Evolutionary conservation across 78 protist species (phyloP).

Genomic region (slime mould (Dictyostelium discoideum)): DNA sequence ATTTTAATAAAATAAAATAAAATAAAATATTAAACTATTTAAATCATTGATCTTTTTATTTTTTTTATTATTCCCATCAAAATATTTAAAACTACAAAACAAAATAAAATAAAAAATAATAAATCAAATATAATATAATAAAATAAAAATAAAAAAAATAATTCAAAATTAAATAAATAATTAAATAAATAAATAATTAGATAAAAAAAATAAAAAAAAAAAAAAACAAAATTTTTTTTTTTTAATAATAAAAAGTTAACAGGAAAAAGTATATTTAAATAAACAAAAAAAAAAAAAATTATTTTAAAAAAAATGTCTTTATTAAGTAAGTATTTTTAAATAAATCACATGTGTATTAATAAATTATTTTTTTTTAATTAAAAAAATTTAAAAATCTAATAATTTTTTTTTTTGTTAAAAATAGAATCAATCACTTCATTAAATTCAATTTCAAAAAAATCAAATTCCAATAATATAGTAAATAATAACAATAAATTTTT

Average conservation of each 20-base stretch:
- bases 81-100: neutral
- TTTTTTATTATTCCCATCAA: neutral
- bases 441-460: neutral
- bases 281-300: neutral
- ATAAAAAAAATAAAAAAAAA: too few relatives aligned
- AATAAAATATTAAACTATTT: neutral
- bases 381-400: neutral
- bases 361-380: too few relatives aligned
- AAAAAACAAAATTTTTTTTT: too few relatives aligned
- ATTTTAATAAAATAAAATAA: neutral
- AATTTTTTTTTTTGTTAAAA: too few relatives aligned
- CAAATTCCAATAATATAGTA: neutral
- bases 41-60: neutral
- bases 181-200: too few relatives aligned
- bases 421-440: neutral
- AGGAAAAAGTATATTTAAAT: neutral
- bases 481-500: too few relatives aligned
- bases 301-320: neutral
- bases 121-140: neutral
- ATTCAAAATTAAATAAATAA: too few relatives aligned
- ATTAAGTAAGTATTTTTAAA: neutral
- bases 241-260: neutral
- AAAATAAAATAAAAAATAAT: neutral
- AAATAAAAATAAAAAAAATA: too few relatives aligned
- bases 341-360: neutral